Conservation (phyloP, 2,329 filamentous ascomycete genomes). For the Clarireedia homoeocarpa region DNA sequence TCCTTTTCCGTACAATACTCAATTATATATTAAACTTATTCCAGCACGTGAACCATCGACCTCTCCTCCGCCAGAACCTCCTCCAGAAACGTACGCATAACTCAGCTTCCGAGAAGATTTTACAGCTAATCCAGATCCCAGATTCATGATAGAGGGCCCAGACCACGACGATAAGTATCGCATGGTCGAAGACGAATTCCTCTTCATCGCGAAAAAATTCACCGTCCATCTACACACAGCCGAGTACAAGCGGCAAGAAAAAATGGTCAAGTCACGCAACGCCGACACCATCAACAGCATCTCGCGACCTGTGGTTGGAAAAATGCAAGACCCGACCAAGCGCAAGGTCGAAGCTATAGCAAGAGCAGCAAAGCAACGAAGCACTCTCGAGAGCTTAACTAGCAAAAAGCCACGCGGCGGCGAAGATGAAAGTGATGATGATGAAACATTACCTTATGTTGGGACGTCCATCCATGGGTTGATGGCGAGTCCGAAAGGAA, state of each 20-base stretch:
- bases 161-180: conserved; percentile 64
- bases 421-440: conserved; percentile 26
- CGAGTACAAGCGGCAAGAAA: conserved; percentile 64
- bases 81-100: conserved; percentile 35
- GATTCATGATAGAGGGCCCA: conserved; percentile 53
- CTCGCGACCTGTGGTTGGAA: conserved; percentile 31
- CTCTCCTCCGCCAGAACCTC: conserved; percentile 44
- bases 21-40: background rate
- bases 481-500: conserved; percentile 35
- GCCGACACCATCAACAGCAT: conserved; percentile 36
- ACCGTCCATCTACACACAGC: conserved; percentile 70
- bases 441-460: conserved; percentile 26
- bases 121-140: background rate
- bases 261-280: conserved; percentile 46
- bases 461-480: conserved; percentile 35
- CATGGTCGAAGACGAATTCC: conserved; percentile 80
- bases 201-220: conserved; percentile 58
- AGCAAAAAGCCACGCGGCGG: conserved; percentile 17
- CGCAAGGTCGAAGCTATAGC: conserved; percentile 29
- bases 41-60: conserved; percentile 37
- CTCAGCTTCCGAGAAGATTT: no score
- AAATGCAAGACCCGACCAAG: conserved; percentile 25
- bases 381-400: conserved; percentile 22
- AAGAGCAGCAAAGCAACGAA: conserved; percentile 32
- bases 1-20: no score